Conservation (phyloP, 768 basidiomycete genomes). For the Tylopilus balloui region DNA sequence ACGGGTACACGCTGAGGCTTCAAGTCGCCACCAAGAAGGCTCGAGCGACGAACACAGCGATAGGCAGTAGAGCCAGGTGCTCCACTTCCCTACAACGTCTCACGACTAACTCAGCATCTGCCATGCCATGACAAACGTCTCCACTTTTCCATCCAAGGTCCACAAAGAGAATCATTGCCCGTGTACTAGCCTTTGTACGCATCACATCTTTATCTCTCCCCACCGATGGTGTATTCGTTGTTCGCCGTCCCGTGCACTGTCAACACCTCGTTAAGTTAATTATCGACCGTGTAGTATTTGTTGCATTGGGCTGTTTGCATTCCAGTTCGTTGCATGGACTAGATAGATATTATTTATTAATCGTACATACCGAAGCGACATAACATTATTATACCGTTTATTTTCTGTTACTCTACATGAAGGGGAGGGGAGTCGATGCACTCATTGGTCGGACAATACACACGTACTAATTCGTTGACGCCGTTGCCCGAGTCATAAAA, state of each 20-base stretch:
- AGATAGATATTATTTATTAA: conserved; percentile 16
- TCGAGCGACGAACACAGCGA: conserved; percentile 47
- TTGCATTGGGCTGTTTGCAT: conserved; percentile 15
- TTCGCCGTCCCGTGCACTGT: neutral
- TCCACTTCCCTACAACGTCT: conserved; percentile 6
- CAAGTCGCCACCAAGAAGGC: conserved; percentile 34
- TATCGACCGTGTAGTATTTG: conserved; percentile 18
- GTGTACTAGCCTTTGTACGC: conserved; percentile 13
- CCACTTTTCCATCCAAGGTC: conserved; percentile 1
- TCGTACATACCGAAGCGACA: conserved; percentile 5
- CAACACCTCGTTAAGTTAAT: conserved; percentile 8
- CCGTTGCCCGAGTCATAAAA: conserved; percentile 1
- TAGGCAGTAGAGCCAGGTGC: conserved; percentile 25
- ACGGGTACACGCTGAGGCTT: conserved; percentile 53
- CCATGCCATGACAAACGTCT: conserved; percentile 4
- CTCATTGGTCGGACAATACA: neutral
- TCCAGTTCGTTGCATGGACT: conserved; percentile 2
- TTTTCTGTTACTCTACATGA: neutral
- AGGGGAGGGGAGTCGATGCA: neutral
- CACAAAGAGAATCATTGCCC: neutral
- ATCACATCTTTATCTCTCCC: neutral
- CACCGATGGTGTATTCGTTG: conserved; percentile 17
- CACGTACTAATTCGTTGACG: neutral
- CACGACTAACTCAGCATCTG: conserved; percentile 6
- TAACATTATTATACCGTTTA: conserved; percentile 14